phyloP scores from a whole-genome alignment of 345 rosid species.

The Geranium brycei region DNA sequence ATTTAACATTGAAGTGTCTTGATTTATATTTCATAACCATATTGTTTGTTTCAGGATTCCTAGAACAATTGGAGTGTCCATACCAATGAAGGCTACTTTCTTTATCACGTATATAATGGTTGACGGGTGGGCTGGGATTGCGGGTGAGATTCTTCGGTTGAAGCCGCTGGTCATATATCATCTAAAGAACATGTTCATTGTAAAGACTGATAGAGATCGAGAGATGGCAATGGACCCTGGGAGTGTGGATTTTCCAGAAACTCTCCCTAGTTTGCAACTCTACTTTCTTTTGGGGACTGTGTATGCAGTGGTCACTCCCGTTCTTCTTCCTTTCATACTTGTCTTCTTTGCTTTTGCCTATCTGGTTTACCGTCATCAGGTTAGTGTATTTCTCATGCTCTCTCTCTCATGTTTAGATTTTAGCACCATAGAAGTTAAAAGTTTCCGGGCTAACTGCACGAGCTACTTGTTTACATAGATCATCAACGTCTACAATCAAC shows the following conservation, averaged over 20 bases:
- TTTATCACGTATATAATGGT: slow-evolving; percentile 90
- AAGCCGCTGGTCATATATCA: slow-evolving; percentile 79
- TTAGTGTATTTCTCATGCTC: slow-evolving; percentile 14
- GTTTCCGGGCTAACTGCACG: not conserved
- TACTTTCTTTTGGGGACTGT: slow-evolving; percentile 94
- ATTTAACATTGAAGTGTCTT: not conserved
- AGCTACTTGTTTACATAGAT: slow-evolving; percentile 34
- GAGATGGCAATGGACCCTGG: slow-evolving; percentile 82
- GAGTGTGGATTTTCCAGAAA: slow-evolving; percentile 71
- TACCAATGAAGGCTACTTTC: slow-evolving; percentile 98
- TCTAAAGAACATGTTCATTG: slow-evolving; percentile 81
- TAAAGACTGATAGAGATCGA: slow-evolving; percentile 78
- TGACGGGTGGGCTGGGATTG: slow-evolving; percentile 99
- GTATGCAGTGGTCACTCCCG: slow-evolving; percentile 83
- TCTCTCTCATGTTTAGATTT: no score
- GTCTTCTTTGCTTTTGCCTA: slow-evolving; percentile 87
- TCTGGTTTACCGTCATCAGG: slow-evolving; percentile 98
- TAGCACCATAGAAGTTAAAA: no score
- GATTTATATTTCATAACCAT: no score
- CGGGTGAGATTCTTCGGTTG: slow-evolving; percentile 77
- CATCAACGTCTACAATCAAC: slow-evolving; percentile 82
- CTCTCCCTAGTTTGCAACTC: slow-evolving; percentile 76
- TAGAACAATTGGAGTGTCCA: slow-evolving; percentile 86
- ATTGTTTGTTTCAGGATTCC: slow-evolving; percentile 52
- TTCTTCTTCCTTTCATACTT: slow-evolving; percentile 82